A percentile compares a stretch with the other conserved stretches of the same genome.
Evolutionary conservation across 2,329 filamentous ascomycete species (phyloP).

Genomic region (Penicillium nordicum): DNA sequence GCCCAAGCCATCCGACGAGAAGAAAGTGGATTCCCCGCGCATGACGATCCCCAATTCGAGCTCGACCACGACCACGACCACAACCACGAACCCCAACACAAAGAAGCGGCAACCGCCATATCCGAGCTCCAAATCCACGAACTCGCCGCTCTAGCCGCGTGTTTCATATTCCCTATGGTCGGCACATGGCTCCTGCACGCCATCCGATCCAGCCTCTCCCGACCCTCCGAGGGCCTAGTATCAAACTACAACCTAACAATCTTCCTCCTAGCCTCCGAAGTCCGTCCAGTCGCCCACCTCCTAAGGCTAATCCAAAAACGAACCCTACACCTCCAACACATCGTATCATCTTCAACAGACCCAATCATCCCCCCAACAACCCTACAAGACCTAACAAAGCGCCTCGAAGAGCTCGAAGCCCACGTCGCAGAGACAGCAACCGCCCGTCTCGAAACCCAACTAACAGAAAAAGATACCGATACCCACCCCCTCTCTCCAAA

Average conservation of each 20-base stretch:
- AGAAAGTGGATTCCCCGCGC: slow-evolving; percentile 31
- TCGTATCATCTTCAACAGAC: slow-evolving; percentile 49
- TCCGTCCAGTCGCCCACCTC: slow-evolving; percentile 77
- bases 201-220: slow-evolving; percentile 74
- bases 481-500: slow-evolving; percentile 6
- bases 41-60: slow-evolving; percentile 27
- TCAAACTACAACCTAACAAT: slow-evolving; percentile 92
- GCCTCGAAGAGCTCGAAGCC: slow-evolving; percentile 68
- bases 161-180: slow-evolving; percentile 72
- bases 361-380: slow-evolving; percentile 23
- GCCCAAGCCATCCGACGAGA: slow-evolving; percentile 62
- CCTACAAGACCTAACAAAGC: slow-evolving; percentile 58
- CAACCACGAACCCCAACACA: slow-evolving; percentile 12
- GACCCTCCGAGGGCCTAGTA: slow-evolving; percentile 79
- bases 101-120: slow-evolving; percentile 40
- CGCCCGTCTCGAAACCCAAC: slow-evolving; percentile 13
- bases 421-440: slow-evolving; percentile 45
- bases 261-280: slow-evolving; percentile 81
- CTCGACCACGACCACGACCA: slow-evolving; percentile 25
- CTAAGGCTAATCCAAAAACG: slow-evolving; percentile 75
- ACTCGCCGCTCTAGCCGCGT: slow-evolving; percentile 68
- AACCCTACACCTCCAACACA: slow-evolving; percentile 75
- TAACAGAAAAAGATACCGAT: background rate
- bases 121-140: slow-evolving; percentile 72
- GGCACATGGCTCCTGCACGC: slow-evolving; percentile 82